These are phyloP conservation scores for Hapsidospora chrysogenum DNA, from an alignment of 495 filamentous ascomycete genomes.

Conservation along the genomic window DNA sequence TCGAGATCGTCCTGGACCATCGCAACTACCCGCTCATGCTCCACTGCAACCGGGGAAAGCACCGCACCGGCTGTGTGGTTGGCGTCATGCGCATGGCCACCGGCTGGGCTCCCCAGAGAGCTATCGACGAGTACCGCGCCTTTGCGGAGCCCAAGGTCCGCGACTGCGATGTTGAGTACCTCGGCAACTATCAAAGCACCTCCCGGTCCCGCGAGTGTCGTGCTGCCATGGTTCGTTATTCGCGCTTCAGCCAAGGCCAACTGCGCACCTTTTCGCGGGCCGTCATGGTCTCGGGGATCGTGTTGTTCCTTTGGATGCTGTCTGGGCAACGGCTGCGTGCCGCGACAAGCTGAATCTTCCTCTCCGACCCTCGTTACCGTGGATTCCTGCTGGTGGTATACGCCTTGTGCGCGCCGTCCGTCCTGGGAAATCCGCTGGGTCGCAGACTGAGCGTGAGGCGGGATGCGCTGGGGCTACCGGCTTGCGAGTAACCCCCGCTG, in stretches of 20 bases:
- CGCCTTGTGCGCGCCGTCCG: no score
- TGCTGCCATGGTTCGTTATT: no score
- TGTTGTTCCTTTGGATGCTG: conserved; percentile 12
- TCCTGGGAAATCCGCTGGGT: no score
- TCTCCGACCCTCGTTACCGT: no score
- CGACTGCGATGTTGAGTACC: conserved; percentile 33
- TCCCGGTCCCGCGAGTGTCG: no score
- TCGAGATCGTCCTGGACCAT: conserved; percentile 45
- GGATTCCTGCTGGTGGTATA: no score
- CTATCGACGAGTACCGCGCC: conserved; percentile 48
- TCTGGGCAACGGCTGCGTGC: conserved; percentile 8
- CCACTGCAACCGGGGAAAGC: conserved; percentile 84
- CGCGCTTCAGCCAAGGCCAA: conserved; percentile 4
- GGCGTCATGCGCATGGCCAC: conserved; percentile 50
- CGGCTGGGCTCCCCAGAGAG: conserved; percentile 37
- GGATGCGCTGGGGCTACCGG: no score
- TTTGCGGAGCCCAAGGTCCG: conserved; percentile 49
- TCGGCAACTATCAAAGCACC: no score
- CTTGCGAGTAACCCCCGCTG: no score
- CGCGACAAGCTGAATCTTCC: no score
- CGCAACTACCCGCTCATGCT: conserved; percentile 61
- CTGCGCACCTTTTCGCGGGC: conserved; percentile 10
- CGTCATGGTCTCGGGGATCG: conserved; percentile 9
- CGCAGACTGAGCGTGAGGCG: no score
- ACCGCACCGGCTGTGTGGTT: conserved; percentile 71